phyloP scores from a whole-genome alignment of 257 asterid genomes.

The Datura wrightii region DNA sequence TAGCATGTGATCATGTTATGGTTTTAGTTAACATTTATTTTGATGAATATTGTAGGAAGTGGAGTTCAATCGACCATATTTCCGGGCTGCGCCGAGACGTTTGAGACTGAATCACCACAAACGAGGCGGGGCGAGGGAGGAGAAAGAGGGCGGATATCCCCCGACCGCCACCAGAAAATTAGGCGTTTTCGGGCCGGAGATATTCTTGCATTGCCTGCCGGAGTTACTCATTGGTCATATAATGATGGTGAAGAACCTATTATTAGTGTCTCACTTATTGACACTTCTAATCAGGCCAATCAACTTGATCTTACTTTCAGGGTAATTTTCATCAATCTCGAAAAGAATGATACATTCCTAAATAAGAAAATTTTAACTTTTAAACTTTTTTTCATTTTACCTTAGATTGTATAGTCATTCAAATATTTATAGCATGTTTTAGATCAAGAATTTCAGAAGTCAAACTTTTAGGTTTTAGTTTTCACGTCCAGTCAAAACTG shows the following conservation, averaged over 20 bases:
- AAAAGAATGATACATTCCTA: neutral
- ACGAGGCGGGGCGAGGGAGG: neutral
- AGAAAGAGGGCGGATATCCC: conserved; percentile 26
- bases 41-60: conserved; percentile 41
- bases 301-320: conserved; percentile 64
- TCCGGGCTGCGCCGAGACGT: conserved; percentile 69
- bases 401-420: no score
- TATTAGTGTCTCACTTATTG: conserved; percentile 46
- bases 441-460: no score
- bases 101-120: conserved; percentile 41
- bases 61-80: conserved; percentile 56
- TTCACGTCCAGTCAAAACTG: no score
- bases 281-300: conserved; percentile 53
- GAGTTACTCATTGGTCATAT: conserved; percentile 57
- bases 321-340: conserved; percentile 29
- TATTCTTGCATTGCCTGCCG: conserved; percentile 56
- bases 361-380: neutral
- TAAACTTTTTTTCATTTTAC: no score
- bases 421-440: no score
- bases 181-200: conserved; percentile 58
- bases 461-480: no score
- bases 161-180: conserved; percentile 64
- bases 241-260: conserved; percentile 60
- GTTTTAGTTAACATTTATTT: neutral
- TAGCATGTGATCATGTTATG: no score